Evolutionary conservation across 768 basidiomycete species (phyloP), one percentile per base, ranked within the genome.

Genomic region (Chalciporus chontae): DNA sequence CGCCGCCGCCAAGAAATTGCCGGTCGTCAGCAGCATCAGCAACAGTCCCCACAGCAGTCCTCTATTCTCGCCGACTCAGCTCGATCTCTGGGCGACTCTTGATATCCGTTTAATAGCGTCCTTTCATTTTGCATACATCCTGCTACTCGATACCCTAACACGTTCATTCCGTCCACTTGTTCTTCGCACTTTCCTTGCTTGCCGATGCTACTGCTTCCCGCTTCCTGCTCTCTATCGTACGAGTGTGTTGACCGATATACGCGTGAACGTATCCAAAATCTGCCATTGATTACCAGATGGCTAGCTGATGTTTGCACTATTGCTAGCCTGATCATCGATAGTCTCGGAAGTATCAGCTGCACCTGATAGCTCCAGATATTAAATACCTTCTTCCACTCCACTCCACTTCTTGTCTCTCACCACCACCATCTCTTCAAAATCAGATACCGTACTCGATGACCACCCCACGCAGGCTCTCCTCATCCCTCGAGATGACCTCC

Each of bases 1-100:
- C 77, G 79, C 49, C 77, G 76, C 55, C 78, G 81, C 58, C 65
- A 57, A 43, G 73, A 77, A 60, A 60, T 77, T 40, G 64, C 52
- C 32, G 70, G 71, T 55, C 73, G 75, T 58, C 67, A 79, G 47
- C 40, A 50, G 40, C 51, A 56, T 18, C 53, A 50, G 50, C 44
- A 56, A 37, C 47, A 56, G 47, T 18, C 34, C 14, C 46, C 49
- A 34, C 57, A 54, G 50, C 40, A 42, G 37, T 18, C 43, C 38
- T 40, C 48, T 23, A 10, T 38, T 21, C 45, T 53, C 58, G 48
- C 50, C 39, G 43, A 58, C 43, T 27, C 59, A 26, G 50, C 42
- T 23, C 57, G 54, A 45, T 50, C 63, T 40, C 51, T 53, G 50
- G 53, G 51, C 49, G 47, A 53, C 3, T 34, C 45, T 62, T 65